A percentile compares a stretch with the other conserved stretches of the same genome.
Conservation (phyloP, 345 rosid genomes). For the Cardamine chenopodiifolia region DNA sequence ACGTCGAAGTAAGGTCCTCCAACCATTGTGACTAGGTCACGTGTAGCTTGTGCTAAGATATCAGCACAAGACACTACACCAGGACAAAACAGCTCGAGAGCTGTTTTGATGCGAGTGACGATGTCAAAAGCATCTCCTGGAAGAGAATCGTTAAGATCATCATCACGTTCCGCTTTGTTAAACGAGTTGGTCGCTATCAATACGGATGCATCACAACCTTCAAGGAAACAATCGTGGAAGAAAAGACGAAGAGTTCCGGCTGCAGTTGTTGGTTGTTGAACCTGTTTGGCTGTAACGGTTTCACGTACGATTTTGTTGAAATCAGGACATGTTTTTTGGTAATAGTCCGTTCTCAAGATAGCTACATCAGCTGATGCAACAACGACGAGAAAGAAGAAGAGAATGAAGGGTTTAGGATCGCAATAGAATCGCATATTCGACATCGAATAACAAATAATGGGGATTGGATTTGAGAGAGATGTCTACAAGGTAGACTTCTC, state of each 20-base stretch:
- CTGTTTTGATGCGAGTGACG: constrained; percentile 48
- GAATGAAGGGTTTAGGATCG: constrained; percentile 13
- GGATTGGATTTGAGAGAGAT: constrained; percentile 10
- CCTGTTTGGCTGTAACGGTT: constrained; percentile 40
- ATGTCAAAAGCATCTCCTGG: constrained; percentile 66
- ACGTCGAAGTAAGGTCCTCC: constrained; percentile 61
- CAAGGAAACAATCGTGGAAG: constrained; percentile 65
- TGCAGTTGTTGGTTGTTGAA: constrained; percentile 55
- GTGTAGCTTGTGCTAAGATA: constrained; percentile 54
- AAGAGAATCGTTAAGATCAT: constrained; percentile 51
- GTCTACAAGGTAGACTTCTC: constrained; percentile 44
- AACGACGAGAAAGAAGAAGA: constrained; percentile 1
- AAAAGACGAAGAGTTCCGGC: constrained; percentile 61
- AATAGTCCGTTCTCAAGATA: constrained; percentile 47
- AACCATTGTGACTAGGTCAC: constrained; percentile 60
- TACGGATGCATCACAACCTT: constrained; percentile 66
- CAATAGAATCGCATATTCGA: constrained; percentile 27
- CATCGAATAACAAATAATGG: not conserved
- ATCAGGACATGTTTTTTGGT: constrained; percentile 58
- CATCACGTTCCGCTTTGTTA: constrained; percentile 61
- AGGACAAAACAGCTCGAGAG: constrained; percentile 61
- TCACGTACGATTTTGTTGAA: constrained; percentile 53
- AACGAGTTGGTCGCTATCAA: constrained; percentile 55
- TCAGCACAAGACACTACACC: constrained; percentile 65
- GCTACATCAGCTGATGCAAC: constrained; percentile 28